These are phyloP conservation scores for Stygiomarasmius scandens DNA, from an alignment of 1,284 basidiomycete species.

Conservation along the genomic window DNA sequence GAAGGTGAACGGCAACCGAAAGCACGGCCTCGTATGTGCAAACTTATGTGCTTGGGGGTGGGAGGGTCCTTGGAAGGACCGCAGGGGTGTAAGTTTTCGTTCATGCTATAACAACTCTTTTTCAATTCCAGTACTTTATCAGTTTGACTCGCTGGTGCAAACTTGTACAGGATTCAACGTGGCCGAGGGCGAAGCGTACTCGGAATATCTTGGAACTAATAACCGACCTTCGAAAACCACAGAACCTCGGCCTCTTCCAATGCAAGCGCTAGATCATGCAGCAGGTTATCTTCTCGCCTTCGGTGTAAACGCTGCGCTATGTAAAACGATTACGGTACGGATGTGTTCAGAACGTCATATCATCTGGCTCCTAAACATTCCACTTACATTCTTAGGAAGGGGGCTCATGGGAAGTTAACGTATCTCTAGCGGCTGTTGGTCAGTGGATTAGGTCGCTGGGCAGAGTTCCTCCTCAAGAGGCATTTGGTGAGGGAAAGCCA, in stretches of 20 bases:
- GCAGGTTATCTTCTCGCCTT: conserved; percentile 64
- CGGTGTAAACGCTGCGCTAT: conserved; percentile 59
- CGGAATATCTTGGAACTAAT: conserved; percentile 27
- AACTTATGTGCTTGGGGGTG: conserved; percentile 63
- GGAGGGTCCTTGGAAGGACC: conserved; percentile 61
- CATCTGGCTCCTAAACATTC: neutral
- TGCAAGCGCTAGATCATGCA: conserved; percentile 67
- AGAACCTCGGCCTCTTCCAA: conserved; percentile 52
- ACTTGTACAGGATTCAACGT: conserved; percentile 66
- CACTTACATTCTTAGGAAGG: conserved; percentile 46
- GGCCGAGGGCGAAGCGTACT: conserved; percentile 56
- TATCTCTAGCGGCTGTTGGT: conserved; percentile 58
- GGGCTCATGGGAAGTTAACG: conserved; percentile 64
- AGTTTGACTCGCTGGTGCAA: conserved; percentile 71
- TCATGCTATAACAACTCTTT: neutral
- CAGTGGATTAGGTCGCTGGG: conserved; percentile 62
- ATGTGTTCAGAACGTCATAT: conserved; percentile 4
- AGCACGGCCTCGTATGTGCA: conserved; percentile 61
- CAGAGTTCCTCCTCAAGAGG: conserved; percentile 40
- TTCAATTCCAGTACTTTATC: neutral
- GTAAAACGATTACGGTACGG: conserved; percentile 52
- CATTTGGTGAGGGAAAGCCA: conserved; percentile 40
- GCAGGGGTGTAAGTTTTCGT: conserved; percentile 48
- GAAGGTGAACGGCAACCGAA: conserved; percentile 21
- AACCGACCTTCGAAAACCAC: conserved; percentile 16